These are phyloP conservation scores for Kwoniella europaea DNA, from an alignment of 768 basidiomycete species.

Conservation along the genomic window DNA sequence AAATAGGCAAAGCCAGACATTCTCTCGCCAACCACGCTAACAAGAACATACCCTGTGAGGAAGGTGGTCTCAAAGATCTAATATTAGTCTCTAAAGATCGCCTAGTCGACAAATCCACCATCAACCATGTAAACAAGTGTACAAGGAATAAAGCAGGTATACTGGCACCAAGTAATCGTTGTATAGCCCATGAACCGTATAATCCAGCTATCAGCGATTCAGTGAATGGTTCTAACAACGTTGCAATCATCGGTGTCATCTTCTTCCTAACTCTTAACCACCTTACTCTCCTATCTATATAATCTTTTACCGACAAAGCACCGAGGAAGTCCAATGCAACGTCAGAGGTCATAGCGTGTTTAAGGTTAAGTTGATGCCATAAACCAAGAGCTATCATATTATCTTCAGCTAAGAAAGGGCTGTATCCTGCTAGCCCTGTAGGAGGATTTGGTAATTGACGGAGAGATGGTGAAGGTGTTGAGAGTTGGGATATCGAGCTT, in stretches of 20 bases:
- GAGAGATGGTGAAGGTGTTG: slow-evolving; percentile 46
- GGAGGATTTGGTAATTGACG: slow-evolving; percentile 48
- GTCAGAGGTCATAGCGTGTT: slow-evolving; percentile 89
- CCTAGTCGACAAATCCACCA: slow-evolving; percentile 81
- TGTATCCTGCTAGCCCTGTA: slow-evolving; percentile 77
- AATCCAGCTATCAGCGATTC: slow-evolving; percentile 76
- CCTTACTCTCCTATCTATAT: slow-evolving; percentile 84
- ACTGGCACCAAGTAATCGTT: slow-evolving; percentile 57
- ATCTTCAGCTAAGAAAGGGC: slow-evolving; percentile 91
- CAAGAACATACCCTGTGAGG: slow-evolving; percentile 67
- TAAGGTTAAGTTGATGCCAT: slow-evolving; percentile 88
- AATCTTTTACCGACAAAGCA: slow-evolving; percentile 81
- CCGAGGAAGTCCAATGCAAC: slow-evolving; percentile 87
- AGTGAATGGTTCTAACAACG: slow-evolving; percentile 87
- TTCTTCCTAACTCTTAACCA: slow-evolving; percentile 97
- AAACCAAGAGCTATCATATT: slow-evolving; percentile 92
- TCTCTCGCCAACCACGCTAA: slow-evolving; percentile 81
- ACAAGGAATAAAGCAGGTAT: slow-evolving; percentile 62
- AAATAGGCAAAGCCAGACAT: slow-evolving; percentile 83
- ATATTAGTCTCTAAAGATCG: slow-evolving; percentile 73
- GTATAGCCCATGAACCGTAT: slow-evolving; percentile 67
- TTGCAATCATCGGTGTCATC: slow-evolving; percentile 81
- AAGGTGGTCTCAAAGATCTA: slow-evolving; percentile 59
- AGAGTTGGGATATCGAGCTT: slow-evolving; percentile 73
- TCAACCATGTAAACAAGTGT: slow-evolving; percentile 68